These are phyloP conservation scores for Hypoxylon cercidicola DNA, from an alignment of 495 filamentous ascomycete genomes.

Conservation along the genomic window DNA sequence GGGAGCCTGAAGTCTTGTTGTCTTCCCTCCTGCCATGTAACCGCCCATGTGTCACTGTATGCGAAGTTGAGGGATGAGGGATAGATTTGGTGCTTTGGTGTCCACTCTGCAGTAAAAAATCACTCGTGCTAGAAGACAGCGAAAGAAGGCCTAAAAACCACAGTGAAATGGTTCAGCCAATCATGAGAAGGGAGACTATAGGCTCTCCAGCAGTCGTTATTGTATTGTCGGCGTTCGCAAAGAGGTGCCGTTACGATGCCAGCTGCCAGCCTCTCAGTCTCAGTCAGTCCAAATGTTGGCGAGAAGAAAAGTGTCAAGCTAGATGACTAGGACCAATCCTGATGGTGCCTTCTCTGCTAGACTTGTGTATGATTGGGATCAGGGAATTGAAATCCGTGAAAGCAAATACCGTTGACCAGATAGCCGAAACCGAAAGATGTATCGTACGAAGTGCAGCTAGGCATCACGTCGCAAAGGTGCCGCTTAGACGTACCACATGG, in stretches of 20 bases:
- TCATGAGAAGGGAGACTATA: constrained; percentile 5
- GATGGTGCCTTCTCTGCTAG: too few relatives aligned
- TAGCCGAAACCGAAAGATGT: constrained; percentile 32
- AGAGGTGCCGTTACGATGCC: not conserved
- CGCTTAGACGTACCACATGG: constrained; percentile 50
- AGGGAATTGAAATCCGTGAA: not conserved
- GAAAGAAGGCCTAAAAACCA: not conserved
- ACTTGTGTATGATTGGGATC: not conserved
- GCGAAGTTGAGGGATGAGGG: not conserved
- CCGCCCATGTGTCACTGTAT: too few relatives aligned
- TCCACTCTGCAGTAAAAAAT: not conserved
- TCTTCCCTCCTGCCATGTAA: constrained; percentile 1
- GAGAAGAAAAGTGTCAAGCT: too few relatives aligned
- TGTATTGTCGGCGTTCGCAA: not conserved
- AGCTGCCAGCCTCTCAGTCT: not conserved
- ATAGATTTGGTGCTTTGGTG: constrained; percentile 7
- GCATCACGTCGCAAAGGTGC: not conserved
- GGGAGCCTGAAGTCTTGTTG: not conserved
- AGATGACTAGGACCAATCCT: too few relatives aligned
- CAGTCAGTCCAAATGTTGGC: constrained; percentile 5
- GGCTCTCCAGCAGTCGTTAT: not conserved
- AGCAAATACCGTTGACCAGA: constrained; percentile 22
- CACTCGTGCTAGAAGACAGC: too few relatives aligned
- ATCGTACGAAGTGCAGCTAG: too few relatives aligned
- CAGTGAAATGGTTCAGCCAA: constrained; percentile 1